These are phyloP conservation scores for Tulasnella sp. DNA, from an alignment of 768 basidiomycete genomes.

Conservation along the genomic window DNA sequence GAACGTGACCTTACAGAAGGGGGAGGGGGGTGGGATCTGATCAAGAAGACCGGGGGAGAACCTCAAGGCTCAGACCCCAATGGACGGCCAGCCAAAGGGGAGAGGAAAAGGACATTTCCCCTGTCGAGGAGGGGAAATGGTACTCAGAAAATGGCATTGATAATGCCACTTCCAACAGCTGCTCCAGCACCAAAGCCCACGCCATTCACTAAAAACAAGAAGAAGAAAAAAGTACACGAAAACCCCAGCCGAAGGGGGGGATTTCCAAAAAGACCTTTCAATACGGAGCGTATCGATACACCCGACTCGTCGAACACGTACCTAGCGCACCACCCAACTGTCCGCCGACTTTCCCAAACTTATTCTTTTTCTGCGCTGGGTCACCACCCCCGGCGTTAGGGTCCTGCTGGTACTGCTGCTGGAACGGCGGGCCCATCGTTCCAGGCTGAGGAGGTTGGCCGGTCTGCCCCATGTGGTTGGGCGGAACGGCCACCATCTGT, in stretches of 20 bases:
- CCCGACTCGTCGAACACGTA: background rate
- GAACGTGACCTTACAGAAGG: background rate
- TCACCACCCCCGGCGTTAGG: background rate
- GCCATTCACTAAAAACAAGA: background rate
- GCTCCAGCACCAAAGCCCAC: slow-evolving; percentile 13
- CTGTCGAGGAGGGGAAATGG: background rate
- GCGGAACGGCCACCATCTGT: background rate
- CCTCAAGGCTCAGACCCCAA: background rate
- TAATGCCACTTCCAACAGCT: slow-evolving; percentile 3
- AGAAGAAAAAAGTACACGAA: background rate
- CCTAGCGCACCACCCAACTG: slow-evolving; percentile 8
- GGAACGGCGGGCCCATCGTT: background rate
- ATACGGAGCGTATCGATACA: background rate
- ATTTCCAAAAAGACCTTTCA: too few relatives aligned
- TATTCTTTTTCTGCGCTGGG: background rate
- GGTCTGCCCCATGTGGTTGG: background rate
- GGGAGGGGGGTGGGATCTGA: background rate
- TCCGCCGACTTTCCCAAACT: slow-evolving; percentile 1
- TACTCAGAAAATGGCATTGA: slow-evolving; percentile 5
- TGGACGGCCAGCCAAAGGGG: background rate
- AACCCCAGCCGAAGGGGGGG: too few relatives aligned
- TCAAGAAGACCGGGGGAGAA: background rate
- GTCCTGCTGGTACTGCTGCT: background rate
- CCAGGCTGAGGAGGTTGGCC: background rate
- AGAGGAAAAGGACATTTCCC: background rate